phyloP scores from a whole-genome alignment of 169 alveolate genomes.

The Eimeria praecox region DNA sequence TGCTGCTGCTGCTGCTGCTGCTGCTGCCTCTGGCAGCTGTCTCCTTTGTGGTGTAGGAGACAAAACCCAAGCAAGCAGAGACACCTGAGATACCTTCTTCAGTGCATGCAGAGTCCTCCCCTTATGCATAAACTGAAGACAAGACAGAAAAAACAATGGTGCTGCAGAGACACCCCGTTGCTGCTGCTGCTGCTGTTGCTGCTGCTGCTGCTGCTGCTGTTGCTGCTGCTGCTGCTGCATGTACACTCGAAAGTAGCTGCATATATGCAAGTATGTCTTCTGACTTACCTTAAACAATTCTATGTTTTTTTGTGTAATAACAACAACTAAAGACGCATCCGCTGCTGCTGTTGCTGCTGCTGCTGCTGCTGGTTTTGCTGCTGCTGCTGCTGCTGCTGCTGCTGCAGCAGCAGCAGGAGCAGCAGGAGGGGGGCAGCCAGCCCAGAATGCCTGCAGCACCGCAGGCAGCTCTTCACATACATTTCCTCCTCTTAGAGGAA shows the following conservation, averaged over 20 bases:
- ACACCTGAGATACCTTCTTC: background rate
- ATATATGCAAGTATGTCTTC: background rate
- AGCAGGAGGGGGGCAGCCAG: background rate
- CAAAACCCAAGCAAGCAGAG: slow-evolving; percentile 14
- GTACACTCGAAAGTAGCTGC: background rate
- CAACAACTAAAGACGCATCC: background rate
- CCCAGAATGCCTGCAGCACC: slow-evolving; percentile 61
- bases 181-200: too few species aligned
- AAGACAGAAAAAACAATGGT: background rate
- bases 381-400: slow-evolving; percentile 3
- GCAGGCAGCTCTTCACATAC: slow-evolving; percentile 39
- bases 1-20: slow-evolving; percentile 15
- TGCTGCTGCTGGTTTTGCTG: background rate
- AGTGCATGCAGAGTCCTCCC: slow-evolving; percentile 48
- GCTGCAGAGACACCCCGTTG: too few species aligned
- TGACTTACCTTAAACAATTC: slow-evolving; percentile 18
- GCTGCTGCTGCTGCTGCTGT: too few species aligned
- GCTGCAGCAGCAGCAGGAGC: too few species aligned
- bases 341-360: background rate
- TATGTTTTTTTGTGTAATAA: slow-evolving; percentile 21
- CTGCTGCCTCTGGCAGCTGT: background rate
- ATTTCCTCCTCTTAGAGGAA: slow-evolving; percentile 19
- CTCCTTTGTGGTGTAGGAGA: slow-evolving; percentile 24
- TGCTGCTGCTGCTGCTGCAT: background rate
- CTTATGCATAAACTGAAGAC: slow-evolving; percentile 26